Conservation (phyloP, 192 early-diverging fungal species). For the Gryganskiella cystojenkinii region DNA sequence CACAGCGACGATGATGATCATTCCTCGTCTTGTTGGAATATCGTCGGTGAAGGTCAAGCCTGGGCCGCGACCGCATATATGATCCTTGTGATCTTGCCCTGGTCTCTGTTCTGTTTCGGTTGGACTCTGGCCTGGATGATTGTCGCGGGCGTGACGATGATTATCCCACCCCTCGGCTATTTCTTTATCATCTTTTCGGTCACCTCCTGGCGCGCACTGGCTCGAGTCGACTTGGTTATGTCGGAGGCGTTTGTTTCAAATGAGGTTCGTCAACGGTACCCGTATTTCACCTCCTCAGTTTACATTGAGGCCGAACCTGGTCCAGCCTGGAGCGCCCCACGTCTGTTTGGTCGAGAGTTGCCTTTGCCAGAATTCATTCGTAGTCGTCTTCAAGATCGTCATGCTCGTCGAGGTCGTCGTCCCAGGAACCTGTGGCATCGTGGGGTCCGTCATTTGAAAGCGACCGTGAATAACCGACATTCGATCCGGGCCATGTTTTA, state of each 20-base stretch:
- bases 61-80: slow-evolving; percentile 18
- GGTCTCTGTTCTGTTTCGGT: slow-evolving; percentile 37
- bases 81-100: slow-evolving; percentile 29
- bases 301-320: slow-evolving; percentile 33
- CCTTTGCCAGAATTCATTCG: slow-evolving; percentile 27
- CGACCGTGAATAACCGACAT: slow-evolving; percentile 14
- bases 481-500: slow-evolving; percentile 25
- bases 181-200: slow-evolving; percentile 22
- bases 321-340: slow-evolving; percentile 19
- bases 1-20: slow-evolving; percentile 8
- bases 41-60: slow-evolving; percentile 29
- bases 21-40: slow-evolving; percentile 21
- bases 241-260: slow-evolving; percentile 16
- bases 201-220: slow-evolving; percentile 35
- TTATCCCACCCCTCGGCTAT: slow-evolving; percentile 42
- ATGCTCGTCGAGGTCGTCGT: slow-evolving; percentile 14
- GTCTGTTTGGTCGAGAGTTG: slow-evolving; percentile 8
- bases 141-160: slow-evolving; percentile 8
- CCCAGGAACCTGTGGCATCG: slow-evolving; percentile 37
- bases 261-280: slow-evolving; percentile 6
- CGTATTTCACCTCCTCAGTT: slow-evolving; percentile 9
- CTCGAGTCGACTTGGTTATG: slow-evolving; percentile 27
- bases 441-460: slow-evolving; percentile 18
- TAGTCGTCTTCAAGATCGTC: slow-evolving; percentile 3
- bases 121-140: slow-evolving; percentile 16